A percentile compares a stretch with the other conserved stretches of the same genome.
Evolutionary conservation across 441 rosid genomes (phyloP).

Genomic region (Populus hybrid): DNA sequence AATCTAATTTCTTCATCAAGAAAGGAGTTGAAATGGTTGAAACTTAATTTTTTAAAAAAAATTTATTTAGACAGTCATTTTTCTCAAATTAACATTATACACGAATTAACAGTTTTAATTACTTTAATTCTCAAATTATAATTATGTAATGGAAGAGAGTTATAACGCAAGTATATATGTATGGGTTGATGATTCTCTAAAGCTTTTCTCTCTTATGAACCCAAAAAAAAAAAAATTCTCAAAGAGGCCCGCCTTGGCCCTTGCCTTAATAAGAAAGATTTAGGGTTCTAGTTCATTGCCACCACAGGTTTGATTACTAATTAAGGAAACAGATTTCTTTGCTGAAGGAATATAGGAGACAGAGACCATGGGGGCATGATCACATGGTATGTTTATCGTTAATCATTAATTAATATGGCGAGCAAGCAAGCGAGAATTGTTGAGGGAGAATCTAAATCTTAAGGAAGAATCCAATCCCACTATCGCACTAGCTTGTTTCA

Average conservation of each 20-base stretch:
- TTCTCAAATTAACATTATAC: too few relatives aligned
- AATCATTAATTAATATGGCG: neutral
- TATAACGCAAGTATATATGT: too few relatives aligned
- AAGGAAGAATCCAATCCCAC: neutral
- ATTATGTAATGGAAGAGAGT: too few relatives aligned
- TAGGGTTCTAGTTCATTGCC: neutral
- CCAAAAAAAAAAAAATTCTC: too few relatives aligned
- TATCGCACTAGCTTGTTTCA: neutral
- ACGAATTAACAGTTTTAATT: too few relatives aligned
- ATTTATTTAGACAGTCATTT: too few relatives aligned
- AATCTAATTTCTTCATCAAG: too few relatives aligned
- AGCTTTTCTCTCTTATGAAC: too few relatives aligned
- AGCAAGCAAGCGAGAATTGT: neutral
- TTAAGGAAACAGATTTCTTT: neutral
- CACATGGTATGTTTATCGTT: neutral
- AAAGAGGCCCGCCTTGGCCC: neutral
- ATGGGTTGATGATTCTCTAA: too few relatives aligned
- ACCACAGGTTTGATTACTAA: neutral
- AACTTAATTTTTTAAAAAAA: too few relatives aligned
- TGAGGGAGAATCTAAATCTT: neutral
- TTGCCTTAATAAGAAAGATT: neutral
- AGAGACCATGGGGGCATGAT: neutral
- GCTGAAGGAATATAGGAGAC: neutral
- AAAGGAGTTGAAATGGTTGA: too few relatives aligned
- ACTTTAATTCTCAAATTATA: too few relatives aligned